Conservation (phyloP, 805 yeast species). For the Phaffomyces thermotolerans region DNA sequence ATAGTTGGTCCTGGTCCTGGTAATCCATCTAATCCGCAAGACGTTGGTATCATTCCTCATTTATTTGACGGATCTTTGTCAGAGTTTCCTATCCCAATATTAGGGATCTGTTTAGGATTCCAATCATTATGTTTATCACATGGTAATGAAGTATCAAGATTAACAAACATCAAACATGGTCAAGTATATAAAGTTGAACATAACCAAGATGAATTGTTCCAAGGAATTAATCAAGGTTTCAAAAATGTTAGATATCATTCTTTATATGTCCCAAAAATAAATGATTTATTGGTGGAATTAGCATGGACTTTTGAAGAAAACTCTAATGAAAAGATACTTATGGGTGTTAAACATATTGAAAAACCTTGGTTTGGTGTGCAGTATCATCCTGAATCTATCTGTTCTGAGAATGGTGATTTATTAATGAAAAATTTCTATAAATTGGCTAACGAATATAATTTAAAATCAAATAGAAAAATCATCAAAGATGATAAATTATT, state of each 20-base stretch:
- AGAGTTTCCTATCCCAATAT: constrained; percentile 44
- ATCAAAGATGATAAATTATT: constrained; percentile 9
- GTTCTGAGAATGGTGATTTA: constrained; percentile 59
- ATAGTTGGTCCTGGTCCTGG: constrained; percentile 99
- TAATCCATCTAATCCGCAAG: constrained; percentile 55
- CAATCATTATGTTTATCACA: constrained; percentile 66
- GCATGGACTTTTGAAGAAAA: constrained; percentile 43
- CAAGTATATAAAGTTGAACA: constrained; percentile 48
- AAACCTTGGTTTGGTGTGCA: constrained; percentile 89
- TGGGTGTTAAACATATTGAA: constrained; percentile 66
- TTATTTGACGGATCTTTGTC: constrained; percentile 37
- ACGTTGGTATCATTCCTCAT: constrained; percentile 64
- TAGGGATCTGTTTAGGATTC: constrained; percentile 93
- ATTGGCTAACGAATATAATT: constrained; percentile 22
- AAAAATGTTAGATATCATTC: constrained; percentile 88
- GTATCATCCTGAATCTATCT: constrained; percentile 93
- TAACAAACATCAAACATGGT: constrained; percentile 72
- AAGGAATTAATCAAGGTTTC: constrained; percentile 36
- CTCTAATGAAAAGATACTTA: constrained; percentile 37
- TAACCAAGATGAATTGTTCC: constrained; percentile 31
- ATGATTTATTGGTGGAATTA: constrained; percentile 41
- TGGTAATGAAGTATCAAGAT: constrained; percentile 49
- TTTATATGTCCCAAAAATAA: constrained; percentile 39
- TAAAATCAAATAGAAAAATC: constrained; percentile 15
- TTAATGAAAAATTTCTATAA: constrained; percentile 52